phyloP scores from a whole-genome alignment of 306 rosid species.

The Prunus mongolica region DNA sequence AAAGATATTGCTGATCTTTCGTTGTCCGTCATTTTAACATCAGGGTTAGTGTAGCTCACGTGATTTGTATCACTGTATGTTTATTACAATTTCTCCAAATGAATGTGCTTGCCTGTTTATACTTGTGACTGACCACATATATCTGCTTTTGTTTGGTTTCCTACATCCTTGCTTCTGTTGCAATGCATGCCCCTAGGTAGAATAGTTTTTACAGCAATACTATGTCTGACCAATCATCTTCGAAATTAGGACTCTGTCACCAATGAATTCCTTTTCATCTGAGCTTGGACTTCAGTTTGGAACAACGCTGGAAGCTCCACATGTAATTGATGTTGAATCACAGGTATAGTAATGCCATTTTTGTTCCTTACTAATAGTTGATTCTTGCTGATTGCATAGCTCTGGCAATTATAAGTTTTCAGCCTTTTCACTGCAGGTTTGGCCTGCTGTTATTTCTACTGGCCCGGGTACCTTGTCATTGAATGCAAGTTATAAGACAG shows the following conservation, averaged over 20 bases:
- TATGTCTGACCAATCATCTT: constrained; percentile 2
- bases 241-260: constrained; percentile 78
- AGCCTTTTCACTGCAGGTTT: constrained; percentile 55
- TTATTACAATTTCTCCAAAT: not conserved
- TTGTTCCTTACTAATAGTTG: constrained; percentile 17
- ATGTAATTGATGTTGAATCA: constrained; percentile 76
- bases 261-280: constrained; percentile 83
- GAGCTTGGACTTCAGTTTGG: constrained; percentile 92
- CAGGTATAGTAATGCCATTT: constrained; percentile 46
- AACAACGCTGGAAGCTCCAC: constrained; percentile 90
- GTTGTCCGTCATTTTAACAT: constrained; percentile 82
- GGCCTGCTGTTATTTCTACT: constrained; percentile 79
- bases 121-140: not conserved
- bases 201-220: not conserved
- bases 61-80: not conserved
- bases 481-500: constrained; percentile 92
- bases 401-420: constrained; percentile 26
- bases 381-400: constrained; percentile 24
- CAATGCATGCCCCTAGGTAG: not conserved
- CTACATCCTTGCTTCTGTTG: not conserved
- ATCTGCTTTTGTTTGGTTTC: not conserved
- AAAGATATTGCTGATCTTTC: constrained; percentile 84
- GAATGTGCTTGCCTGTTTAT: not conserved
- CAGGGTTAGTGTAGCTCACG: constrained; percentile 54
- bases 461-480: constrained; percentile 80